Conservation (phyloP, 805 yeast species). For the Myxozyma neglecta region DNA sequence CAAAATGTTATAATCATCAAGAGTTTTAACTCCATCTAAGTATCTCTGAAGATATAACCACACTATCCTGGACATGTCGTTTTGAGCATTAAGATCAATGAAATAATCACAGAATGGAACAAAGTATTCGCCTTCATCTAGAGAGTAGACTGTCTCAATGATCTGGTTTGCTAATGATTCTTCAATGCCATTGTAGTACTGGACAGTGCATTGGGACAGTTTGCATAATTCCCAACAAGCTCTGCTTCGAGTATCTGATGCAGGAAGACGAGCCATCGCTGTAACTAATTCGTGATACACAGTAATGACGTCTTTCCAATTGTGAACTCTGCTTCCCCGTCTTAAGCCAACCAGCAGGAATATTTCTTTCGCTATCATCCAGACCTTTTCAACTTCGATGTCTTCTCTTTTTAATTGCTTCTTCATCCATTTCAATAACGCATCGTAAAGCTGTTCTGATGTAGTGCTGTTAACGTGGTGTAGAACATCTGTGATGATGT, state of each 20-base stretch:
- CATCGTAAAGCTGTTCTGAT: constrained; percentile 35
- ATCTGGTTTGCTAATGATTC: constrained; percentile 6
- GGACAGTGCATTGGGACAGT: constrained; percentile 11
- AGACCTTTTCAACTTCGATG: background rate
- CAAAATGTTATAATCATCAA: constrained; percentile 11
- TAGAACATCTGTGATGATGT: constrained; percentile 36
- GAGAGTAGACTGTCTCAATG: constrained; percentile 10
- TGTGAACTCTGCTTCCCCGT: constrained; percentile 42
- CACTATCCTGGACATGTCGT: background rate
- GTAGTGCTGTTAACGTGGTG: constrained; percentile 40
- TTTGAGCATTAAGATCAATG: constrained; percentile 2
- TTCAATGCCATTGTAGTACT: constrained; percentile 9
- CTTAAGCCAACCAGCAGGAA: constrained; percentile 40
- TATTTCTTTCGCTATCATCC: constrained; percentile 26
- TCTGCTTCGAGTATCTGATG: background rate
- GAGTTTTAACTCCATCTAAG: constrained; percentile 1
- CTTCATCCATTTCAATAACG: constrained; percentile 19
- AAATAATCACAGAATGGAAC: constrained; percentile 15
- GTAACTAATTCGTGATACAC: background rate
- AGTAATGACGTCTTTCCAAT: constrained; percentile 36
- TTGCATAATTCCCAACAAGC: constrained; percentile 24
- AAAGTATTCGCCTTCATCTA: constrained; percentile 8
- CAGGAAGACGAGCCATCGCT: background rate
- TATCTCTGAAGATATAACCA: constrained; percentile 23
- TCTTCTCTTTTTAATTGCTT: constrained; percentile 5